Evolutionary conservation across 768 basidiomycete genomes (phyloP), one percentile per base, ranked within the genome.

Genomic region (Hypsizygus marmoreus): DNA sequence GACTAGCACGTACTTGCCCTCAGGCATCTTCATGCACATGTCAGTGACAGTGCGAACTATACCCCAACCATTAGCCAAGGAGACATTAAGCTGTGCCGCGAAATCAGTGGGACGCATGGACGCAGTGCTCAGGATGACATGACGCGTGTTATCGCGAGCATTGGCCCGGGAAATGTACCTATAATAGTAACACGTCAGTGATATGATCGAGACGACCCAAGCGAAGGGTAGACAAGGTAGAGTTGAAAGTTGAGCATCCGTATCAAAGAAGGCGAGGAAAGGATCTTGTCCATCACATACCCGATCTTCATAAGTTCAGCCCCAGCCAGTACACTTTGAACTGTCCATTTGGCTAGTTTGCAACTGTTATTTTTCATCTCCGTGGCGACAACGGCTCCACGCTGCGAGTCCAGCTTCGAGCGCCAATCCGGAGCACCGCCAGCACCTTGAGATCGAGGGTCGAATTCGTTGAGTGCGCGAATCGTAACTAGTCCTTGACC

Each of bases 351-450:
- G 14, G 95, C 94, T 22, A 99, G 79, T 67, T 99, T 99, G 72
- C 87, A 94, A 57, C 87, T 91, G 72, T 99, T 99, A 70, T 99
- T 99, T 75, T 98, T 99, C 97, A 98, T 98, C 76, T 99, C 97
- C 19, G 92, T 95, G 26, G 97, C 93, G 49, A 98, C 94, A 32
- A 99, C 95, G 2, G 97, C 97, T 51, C 97, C 97, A 34, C 94
- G 83, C 68, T 97, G 94, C 4, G 89, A 85, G 68, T 99, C 97
- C 32, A 99, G 73, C 69, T 95, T 95, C n/a, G 89, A 81, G 25
- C 95, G 82, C 97, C 97, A 99, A 67, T 99, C 97, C n/a, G 94
- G 91, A 13, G 95, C 94, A 38, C 94, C 93, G 20, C 94, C 95
- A 1, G 90, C 85, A 17, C 95, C 95, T 53, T 83, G 82, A 2